Percentiles rank a stretch among this genome's conserved stretches.
phyloP scores from a whole-genome alignment of 345 rosid species.

The Sisymbrium altissimum region DNA sequence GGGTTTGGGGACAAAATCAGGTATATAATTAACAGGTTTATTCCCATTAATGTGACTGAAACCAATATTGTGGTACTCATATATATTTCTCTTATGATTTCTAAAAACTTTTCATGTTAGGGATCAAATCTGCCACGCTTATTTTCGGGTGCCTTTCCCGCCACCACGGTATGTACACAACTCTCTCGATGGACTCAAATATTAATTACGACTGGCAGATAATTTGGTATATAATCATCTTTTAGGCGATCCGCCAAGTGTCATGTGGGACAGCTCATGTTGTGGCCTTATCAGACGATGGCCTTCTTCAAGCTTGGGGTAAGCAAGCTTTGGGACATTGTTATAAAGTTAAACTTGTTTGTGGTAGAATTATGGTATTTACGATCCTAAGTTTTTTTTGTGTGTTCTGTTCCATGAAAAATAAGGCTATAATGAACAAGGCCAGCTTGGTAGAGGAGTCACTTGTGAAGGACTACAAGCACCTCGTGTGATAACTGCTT shows the following conservation, averaged over 20 bases:
- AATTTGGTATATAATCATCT: not conserved
- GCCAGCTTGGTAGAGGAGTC: conserved; percentile 97
- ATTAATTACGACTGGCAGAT: not conserved
- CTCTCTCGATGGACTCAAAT: not conserved
- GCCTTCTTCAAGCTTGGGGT: conserved; percentile 96
- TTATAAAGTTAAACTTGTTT: not conserved
- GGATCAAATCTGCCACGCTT: conserved; percentile 86
- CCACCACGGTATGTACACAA: conserved; percentile 48
- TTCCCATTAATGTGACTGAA: not conserved
- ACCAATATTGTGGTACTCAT: not conserved
- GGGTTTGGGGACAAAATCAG: conserved; percentile 99
- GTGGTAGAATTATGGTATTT: not conserved
- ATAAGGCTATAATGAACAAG: conserved; percentile 86
- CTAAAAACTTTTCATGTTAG: conserved; percentile 37
- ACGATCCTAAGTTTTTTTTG: not conserved
- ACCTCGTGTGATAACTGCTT: conserved; percentile 67
- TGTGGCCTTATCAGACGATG: conserved; percentile 87
- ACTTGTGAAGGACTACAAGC: conserved; percentile 95
- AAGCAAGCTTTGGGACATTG: conserved; percentile 15
- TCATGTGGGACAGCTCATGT: conserved; percentile 95
- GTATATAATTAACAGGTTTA: conserved; percentile 34
- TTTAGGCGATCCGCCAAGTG: conserved; percentile 66
- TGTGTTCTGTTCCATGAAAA: conserved; percentile 1
- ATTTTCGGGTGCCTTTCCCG: conserved; percentile 83
- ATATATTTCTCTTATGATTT: not conserved